phyloP scores from a whole-genome alignment of 2,329 filamentous ascomycete genomes.

The Fusarium oxysporum region DNA sequence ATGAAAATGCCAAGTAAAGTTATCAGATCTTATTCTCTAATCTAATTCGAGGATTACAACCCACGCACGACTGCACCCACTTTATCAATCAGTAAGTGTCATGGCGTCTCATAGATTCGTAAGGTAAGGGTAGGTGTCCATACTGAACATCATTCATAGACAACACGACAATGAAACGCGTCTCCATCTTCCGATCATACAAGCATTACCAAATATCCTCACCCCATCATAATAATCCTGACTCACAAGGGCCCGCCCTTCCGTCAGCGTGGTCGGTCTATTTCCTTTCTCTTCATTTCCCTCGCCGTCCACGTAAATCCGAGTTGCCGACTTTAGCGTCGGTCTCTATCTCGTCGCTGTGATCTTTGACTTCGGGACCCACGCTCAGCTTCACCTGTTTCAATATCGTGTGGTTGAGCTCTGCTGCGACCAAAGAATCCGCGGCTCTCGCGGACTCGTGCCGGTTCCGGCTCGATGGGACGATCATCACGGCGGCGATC shows the following conservation, averaged over 20 bases:
- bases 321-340: constrained; percentile 32
- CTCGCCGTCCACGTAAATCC: constrained; percentile 17
- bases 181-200: constrained; percentile 12
- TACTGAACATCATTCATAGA: constrained; percentile 20
- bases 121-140: not conserved
- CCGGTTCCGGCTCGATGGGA: constrained; percentile 45
- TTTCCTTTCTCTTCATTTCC: not conserved
- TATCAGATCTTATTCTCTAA: constrained; percentile 43
- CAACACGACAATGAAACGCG: constrained; percentile 30
- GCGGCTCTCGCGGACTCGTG: constrained; percentile 44
- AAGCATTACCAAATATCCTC: not conserved
- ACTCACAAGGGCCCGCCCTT: constrained; percentile 36
- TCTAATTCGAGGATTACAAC: constrained; percentile 19
- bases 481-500: constrained; percentile 24
- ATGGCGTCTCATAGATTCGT: not conserved
- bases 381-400: constrained; percentile 43
- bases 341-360: constrained; percentile 38
- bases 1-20: constrained; percentile 43
- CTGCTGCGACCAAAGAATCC: constrained; percentile 47
- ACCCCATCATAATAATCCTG: constrained; percentile 22
- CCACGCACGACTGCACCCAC: constrained; percentile 17
- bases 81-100: constrained; percentile 32
- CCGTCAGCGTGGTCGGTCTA: not conserved
- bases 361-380: constrained; percentile 36
- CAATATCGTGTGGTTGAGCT: constrained; percentile 47